Evolutionary conservation across 305 asterid species (phyloP), one percentile per base, ranked within the genome.

Genomic region (Andrographis paniculata): DNA sequence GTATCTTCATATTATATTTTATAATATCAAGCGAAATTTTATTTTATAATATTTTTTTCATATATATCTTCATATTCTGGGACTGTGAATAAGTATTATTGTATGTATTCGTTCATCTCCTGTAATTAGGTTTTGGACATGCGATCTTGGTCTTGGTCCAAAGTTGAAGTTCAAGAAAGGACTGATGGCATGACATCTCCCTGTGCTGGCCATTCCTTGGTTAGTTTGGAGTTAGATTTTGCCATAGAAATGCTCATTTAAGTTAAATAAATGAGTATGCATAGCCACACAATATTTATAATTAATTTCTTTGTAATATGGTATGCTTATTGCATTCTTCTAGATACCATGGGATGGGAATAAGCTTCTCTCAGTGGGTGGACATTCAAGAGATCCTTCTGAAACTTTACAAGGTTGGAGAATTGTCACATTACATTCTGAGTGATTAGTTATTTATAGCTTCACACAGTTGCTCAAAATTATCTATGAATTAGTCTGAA

Each of bases 301-400:
- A 35, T 35, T 35, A 35, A 11, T n/a, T 6, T 35, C 16, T 35
- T 35, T 35, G 15, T 28, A 35, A 4, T n/a, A 11, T 69, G 50
- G 48, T 49, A 31, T 51, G 43, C 45, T 52, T 72, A 37, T 53
- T 48, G 33, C 41, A 42, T 59, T 47, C 54, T 63, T 58, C 16
- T 60, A 91, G 99, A 81, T 87, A 65, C 84, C 96, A n/a, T 81
- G 95, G 95, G 87, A 72, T 38, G 95, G 96, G 65, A 79, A 70
- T 60, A 76, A 83, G 79, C 93, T 91, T 76, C 83, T 91, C 67
- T 80, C 93, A 44, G 69, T 87, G 56, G 95, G 93, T 67, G 99
- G 99, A 66, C 95, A 87, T 66, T 51, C 93, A 45, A 91, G 80
- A 76, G 85, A 84, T 73, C 87, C 93, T 59, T 69, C 80, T 38